Base-by-base conservation (phyloP, 176 grass and related monocot species). In the Oryza officinalis region DNA sequence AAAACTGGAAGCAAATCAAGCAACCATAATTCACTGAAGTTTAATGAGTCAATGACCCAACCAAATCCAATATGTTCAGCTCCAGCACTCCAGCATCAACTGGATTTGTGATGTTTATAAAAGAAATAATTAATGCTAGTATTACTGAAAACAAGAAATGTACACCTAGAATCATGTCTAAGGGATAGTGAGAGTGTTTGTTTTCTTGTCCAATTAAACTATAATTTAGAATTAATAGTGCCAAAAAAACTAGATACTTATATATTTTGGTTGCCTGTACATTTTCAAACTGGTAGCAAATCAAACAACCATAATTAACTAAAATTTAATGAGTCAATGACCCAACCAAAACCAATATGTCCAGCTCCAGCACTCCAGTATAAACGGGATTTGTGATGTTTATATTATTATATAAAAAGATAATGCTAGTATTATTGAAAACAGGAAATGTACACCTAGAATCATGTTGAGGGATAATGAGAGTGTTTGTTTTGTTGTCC, bases 101-200 rank as follows among this genome's bases (percentile, higher is more conserved):
- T 46, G 60, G 15, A 30, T 30, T 45, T 13, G 23, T 3, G 27
- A 46, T 65, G 61, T 31, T 44, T 41, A 41, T 41, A 41, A 15
- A 47, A 47, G 0, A 4, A 14, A 38, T 38, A 38, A 38, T 38
- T 14, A 47, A 47, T 14, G 45, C 45, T 47, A 47, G 13, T 47
- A 14, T 14, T 47, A 47, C 13, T 46, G 12, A 4, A 81, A 83
- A 13, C 4, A 27, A 37, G 10, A 17, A 43, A 81, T 10, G 38
- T 47, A 72, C 66, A 27, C 59, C 32, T 73, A 54, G 20, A 41
- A 84, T 77, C 44, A 78, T 72, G 25, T 54, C 22, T n/a, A 27
- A 46, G 27, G 50, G 45, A 47, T 47, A 47, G 15, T 15, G 12
- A 46, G 13, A 46, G 45, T 47, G 45, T 47, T 47, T 47, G 1